Base-by-base conservation (phyloP, 106 monocot species). In the Dendrobium huoshanense region DNA sequence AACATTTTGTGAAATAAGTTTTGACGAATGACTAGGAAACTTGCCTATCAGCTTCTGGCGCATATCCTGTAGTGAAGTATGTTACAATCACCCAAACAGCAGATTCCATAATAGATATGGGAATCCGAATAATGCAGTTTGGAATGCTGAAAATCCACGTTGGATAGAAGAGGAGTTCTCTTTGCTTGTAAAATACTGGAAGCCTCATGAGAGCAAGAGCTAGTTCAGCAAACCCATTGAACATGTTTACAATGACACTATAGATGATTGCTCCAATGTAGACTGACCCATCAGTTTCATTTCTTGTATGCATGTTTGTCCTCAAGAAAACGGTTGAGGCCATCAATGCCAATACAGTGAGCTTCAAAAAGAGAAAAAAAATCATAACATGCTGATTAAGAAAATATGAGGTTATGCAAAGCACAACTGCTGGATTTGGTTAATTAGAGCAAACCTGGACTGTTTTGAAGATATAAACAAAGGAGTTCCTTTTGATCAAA, bases 181-280 rank as follows among this genome's bases (percentile, higher is more conserved):
- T 89, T 22, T 96, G 95, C 82, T 96, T 96, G 82, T 84, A 93
- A 51, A 96, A 87, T 72, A 96, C 95, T 41, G 95, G 91, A 27
- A 96, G 86, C 75, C 89, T 87, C 37, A 80, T 55, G 11, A 91
- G 77, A 27, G 85, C 82, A 29, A 96, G 41, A 15, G 86, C 41
- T 25, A 85, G 74, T 83, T 96, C 95, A 3, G 91, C 83, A 58
- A 93, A 88, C 0, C 93, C 93, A 61, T 91, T 96, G 79, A 93
- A 96, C 84, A 91, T 82, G 80, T 91, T 91, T 16, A 79, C 72
- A 27, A 89, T 85, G 41, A 96, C 9, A 31, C 77, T 45, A 55
- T 87, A 91, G 41, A 91, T 47, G 18, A 96, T 85, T 8, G 95
- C 93, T 45, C 93, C 95, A 29, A 89, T 41, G 79, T 79, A 96